Conservation (phyloP, 495 filamentous ascomycete genomes). For the Talaromyces liani region DNA sequence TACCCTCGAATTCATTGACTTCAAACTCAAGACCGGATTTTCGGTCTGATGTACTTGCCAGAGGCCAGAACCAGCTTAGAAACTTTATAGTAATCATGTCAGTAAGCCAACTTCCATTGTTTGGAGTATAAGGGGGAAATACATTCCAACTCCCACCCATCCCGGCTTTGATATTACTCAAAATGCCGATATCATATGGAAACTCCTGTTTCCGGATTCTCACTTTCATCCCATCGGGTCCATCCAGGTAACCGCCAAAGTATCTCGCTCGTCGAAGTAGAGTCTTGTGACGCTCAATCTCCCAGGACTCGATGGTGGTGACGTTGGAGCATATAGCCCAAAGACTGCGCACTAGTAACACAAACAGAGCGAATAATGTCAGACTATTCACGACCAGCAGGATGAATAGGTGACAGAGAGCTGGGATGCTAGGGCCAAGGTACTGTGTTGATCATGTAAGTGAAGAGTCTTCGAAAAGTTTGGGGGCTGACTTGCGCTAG, state of each 20-base stretch:
- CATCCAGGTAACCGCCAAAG: slow-evolving; percentile 51
- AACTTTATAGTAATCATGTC: slow-evolving; percentile 21
- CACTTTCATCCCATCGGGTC: slow-evolving; percentile 50
- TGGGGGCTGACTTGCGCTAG: slow-evolving; percentile 43
- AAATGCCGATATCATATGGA: slow-evolving; percentile 88
- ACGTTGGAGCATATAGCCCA: slow-evolving; percentile 53
- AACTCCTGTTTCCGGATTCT: slow-evolving; percentile 66
- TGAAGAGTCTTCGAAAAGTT: not conserved
- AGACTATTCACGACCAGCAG: slow-evolving; percentile 52
- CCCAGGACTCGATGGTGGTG: slow-evolving; percentile 91
- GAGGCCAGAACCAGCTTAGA: slow-evolving; percentile 59
- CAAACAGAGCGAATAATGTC: slow-evolving; percentile 55
- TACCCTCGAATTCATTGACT: slow-evolving; percentile 82
- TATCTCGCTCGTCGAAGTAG: slow-evolving; percentile 54
- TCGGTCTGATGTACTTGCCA: slow-evolving; percentile 48
- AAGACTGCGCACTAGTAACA: slow-evolving; percentile 56
- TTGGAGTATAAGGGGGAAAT: not conserved
- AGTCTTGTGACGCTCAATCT: slow-evolving; percentile 78
- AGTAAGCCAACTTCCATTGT: not conserved
- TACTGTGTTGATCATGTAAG: slow-evolving; percentile 42
- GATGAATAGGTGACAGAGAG: slow-evolving; percentile 60
- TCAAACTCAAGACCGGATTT: slow-evolving; percentile 59
- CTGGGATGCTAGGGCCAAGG: slow-evolving; percentile 59
- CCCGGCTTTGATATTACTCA: slow-evolving; percentile 63
- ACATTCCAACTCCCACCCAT: slow-evolving; percentile 60